Base-by-base conservation (phyloP, 2,329 filamentous ascomycete genomes). In the Sporothrix pallida region DNA sequence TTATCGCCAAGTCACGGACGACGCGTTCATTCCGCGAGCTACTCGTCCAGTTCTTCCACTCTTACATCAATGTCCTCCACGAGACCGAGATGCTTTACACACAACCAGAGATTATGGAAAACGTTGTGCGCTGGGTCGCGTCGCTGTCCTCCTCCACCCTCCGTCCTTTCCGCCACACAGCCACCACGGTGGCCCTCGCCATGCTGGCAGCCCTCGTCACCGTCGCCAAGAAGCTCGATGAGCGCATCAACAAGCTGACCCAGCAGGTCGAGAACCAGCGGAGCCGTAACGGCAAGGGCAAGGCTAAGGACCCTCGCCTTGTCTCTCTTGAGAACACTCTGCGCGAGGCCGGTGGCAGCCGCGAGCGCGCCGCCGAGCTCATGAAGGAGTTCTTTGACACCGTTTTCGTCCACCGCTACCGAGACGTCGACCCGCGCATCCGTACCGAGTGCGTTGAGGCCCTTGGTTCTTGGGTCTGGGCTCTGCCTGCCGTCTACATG, bases 331-430 rank as follows among this genome's bases (percentile, higher is more conserved):
- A 97, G 79, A 86, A 88, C 58, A 92, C 90, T 72, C 86, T 95
- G 54, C 87, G 91, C 60, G 89, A 94, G 76, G 90, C 91, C 50
- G 90, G 91, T 76, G 84, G 89, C 75, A 91, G 90, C 79, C 87
- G 93, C 48, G 90, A 93, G 74, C 84, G 87, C 13, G 89, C 94
- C 71, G 91, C 93, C 76, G 87, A 88, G 44, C 87, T 91, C 74
- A 90, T 98, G 74, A 91, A 91, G 77, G 94, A 97, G 77, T 93
- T 94, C 78, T 97, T 98, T 79, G 93, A 97, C 77, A 93, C 93
- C 1, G 91, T 98, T 65, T 99, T 97, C 80, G 92, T 98, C 44
- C 95, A 99, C 82, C 91, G 96, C 67, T 99, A 98, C 81, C 93
- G 96, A 75, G 96, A 99, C 80, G 90, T 98, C 44, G 96, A 99